Evolutionary conservation across 2,329 filamentous ascomycete genomes (phyloP), one percentile per base, ranked within the genome.

Genomic region (Macroventuria anomochaeta): DNA sequence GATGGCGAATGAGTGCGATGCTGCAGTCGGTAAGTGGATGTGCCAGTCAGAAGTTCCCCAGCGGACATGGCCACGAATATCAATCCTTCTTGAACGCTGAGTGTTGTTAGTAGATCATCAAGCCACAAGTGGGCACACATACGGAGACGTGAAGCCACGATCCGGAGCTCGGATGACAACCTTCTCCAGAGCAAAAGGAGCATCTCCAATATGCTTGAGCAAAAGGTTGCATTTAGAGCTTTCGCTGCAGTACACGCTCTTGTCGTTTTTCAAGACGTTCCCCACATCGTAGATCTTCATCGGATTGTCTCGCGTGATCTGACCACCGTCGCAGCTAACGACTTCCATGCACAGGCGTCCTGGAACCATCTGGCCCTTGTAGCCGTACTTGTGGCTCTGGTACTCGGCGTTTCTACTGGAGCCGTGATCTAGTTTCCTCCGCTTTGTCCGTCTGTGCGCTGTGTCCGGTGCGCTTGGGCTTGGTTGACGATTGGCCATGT

Each of bases 41-140:
- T 95, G 53, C 88, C 83, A 17, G 81, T 83, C 36, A 95, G 76
- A 1, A 95, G 78, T 55, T 95, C 88, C 62, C 96, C 87, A 31
- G 87, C 84, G 33, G 86, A 84, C 93, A 97, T 96, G 38, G 90
- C 85, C 23, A 97, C 83, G 69, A 97, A 97, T 1, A 97, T 85
- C 83, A 97, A 88, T 37, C 95, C 93, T 81, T 96, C 90, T 75
- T 93, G 88, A 46, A 96, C 88, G 47, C 90, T 93, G 70, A 51
- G 44, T 13, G 52, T 52, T 43, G 65, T 80, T 61, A 81, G 75
- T 39, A 54, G 37, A 33, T 32, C 46, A 55, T 50, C 47, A 52
- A 49, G 36, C 21, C 13, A 42, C n/a, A 32, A 39, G 20, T 15
- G 38, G 46, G 49, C 36, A 53, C 41, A 85, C 90, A 75, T 85